A percentile compares a stretch with the other conserved stretches of the same genome.
Evolutionary conservation across 805 yeast genomes (phyloP).

Genomic region (Schizosaccharomyces japonicus): DNA sequence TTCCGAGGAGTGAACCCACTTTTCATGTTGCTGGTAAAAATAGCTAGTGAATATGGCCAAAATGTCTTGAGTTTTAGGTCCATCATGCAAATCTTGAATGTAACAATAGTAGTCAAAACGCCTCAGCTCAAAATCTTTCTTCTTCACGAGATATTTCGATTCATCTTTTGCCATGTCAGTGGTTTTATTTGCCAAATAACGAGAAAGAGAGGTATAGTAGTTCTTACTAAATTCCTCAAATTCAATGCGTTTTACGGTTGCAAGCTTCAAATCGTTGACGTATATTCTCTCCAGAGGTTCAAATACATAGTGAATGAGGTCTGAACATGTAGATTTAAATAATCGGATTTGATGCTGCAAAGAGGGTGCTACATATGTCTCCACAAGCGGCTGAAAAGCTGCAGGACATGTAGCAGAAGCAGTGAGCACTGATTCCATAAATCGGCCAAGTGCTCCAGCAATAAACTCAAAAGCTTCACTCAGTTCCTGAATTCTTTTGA

Average conservation of each 20-base stretch:
- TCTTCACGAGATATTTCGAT: conserved; percentile 19
- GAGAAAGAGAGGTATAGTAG: conserved; percentile 22
- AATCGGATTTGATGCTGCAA: conserved; percentile 6
- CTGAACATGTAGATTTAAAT: neutral
- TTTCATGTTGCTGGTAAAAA: conserved; percentile 9
- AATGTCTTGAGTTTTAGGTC: conserved; percentile 20
- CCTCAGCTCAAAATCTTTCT: conserved; percentile 19
- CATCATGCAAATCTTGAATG: conserved; percentile 21
- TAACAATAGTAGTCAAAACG: conserved; percentile 21
- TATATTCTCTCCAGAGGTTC: conserved; percentile 17
- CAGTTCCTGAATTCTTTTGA: neutral
- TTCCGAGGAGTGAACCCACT: neutral
- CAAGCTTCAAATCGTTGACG: conserved; percentile 20
- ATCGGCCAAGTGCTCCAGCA: conserved; percentile 9
- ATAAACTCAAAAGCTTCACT: neutral
- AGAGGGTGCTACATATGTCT: conserved; percentile 14
- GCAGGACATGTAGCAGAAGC: conserved; percentile 15
- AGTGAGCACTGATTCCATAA: conserved; percentile 15
- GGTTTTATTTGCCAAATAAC: conserved; percentile 19
- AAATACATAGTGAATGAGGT: conserved; percentile 12
- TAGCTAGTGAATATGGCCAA: conserved; percentile 17
- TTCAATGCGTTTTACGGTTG: conserved; percentile 11
- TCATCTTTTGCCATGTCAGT: too few species aligned
- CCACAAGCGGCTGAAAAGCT: conserved; percentile 14
- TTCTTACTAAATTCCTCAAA: conserved; percentile 23